Evolutionary conservation across 345 rosid genomes (phyloP).

Genomic region (Hibiscus syriacus): DNA sequence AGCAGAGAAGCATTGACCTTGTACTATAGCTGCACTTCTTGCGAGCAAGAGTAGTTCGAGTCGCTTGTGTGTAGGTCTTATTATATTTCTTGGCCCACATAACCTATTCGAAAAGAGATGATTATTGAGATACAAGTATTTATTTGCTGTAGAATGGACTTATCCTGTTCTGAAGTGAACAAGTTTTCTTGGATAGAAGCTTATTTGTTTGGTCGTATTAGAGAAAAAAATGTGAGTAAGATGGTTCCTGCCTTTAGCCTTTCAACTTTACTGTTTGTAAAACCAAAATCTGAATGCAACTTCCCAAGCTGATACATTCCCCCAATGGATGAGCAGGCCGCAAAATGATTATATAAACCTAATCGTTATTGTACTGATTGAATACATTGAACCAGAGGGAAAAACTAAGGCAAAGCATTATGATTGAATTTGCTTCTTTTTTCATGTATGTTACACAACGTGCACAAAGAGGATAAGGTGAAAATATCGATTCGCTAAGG

Average conservation of each 20-base stretch:
- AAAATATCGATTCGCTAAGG: not conserved
- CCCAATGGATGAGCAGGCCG: too few relatives aligned
- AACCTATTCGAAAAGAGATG: not conserved
- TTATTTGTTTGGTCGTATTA: not conserved
- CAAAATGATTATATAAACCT: not conserved
- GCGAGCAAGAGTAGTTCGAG: not conserved
- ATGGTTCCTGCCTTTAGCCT: not conserved
- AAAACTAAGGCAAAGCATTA: too few relatives aligned
- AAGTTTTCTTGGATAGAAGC: constrained; percentile 2
- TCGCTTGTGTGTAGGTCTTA: not conserved
- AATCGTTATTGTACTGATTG: not conserved
- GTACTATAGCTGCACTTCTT: not conserved
- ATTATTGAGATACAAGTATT: not conserved
- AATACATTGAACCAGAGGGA: not conserved
- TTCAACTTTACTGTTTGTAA: not conserved
- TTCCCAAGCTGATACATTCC: not conserved
- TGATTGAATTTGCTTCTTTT: too few relatives aligned
- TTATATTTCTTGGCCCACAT: not conserved
- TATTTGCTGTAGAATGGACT: not conserved
- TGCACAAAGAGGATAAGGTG: not conserved
- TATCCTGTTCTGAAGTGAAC: constrained; percentile 15
- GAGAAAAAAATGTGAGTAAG: too few relatives aligned
- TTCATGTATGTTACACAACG: not conserved
- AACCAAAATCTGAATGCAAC: not conserved
- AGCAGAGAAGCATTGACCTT: constrained; percentile 2